Evolutionary conservation across 2,329 filamentous ascomycete species (phyloP).

Genomic region (Fusarium pininemorale): DNA sequence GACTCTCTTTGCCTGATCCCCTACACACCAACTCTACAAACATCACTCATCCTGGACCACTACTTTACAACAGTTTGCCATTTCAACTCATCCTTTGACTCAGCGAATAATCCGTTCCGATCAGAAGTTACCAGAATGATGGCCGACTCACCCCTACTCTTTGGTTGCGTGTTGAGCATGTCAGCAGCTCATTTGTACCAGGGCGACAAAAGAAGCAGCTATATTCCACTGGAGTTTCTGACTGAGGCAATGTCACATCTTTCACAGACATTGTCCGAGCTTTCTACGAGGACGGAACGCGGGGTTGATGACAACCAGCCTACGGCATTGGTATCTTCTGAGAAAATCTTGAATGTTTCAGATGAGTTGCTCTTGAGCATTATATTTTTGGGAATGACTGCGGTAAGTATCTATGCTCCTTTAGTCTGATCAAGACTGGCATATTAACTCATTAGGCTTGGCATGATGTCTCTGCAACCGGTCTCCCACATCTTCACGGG

Average conservation of each 20-base stretch:
- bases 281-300: neutral
- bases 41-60: constrained; percentile 5
- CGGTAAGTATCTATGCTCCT: neutral
- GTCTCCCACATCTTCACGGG: constrained; percentile 14
- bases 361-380: constrained; percentile 19
- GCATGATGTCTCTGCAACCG: constrained; percentile 13
- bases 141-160: constrained; percentile 1
- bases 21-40: constrained; percentile 1
- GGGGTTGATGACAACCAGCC: neutral
- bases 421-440: accelerated
- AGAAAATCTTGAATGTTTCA: neutral
- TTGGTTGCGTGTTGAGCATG: constrained; percentile 24
- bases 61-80: constrained; percentile 24
- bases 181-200: constrained; percentile 29
- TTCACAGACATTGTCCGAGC: neutral
- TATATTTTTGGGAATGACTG: constrained; percentile 27
- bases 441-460: neutral
- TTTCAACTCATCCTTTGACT: constrained; percentile 26
- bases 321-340: neutral
- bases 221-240: constrained; percentile 15
- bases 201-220: neutral
- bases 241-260: constrained; percentile 22
- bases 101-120: constrained; percentile 12
- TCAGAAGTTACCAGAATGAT: constrained; percentile 28
- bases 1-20: neutral